Percentiles rank a stretch among this genome's conserved stretches.
phyloP scores from a whole-genome alignment of 2,329 filamentous ascomycete genomes.

The Colletotrichum sansevieriae region DNA sequence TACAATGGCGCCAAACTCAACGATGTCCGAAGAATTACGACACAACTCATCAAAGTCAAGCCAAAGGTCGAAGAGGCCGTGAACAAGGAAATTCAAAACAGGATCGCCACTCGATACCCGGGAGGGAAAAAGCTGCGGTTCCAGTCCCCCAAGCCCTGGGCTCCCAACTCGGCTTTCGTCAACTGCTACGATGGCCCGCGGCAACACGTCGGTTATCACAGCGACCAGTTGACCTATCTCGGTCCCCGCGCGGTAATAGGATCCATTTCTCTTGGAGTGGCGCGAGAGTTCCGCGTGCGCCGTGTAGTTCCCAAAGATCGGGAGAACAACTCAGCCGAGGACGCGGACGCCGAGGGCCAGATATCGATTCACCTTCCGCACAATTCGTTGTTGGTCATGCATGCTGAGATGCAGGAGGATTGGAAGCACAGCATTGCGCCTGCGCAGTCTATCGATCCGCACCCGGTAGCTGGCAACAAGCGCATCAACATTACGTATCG shows the following conservation, averaged over 20 bases:
- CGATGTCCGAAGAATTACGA: constrained; percentile 82
- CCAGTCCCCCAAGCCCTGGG: constrained; percentile 81
- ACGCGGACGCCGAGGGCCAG: constrained; percentile 80
- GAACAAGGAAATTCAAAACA: constrained; percentile 79
- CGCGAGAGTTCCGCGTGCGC: constrained; percentile 92
- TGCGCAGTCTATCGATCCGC: constrained; percentile 81
- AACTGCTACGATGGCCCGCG: constrained; percentile 90
- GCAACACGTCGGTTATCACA: constrained; percentile 91
- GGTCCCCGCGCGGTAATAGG: constrained; percentile 91
- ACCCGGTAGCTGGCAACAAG: constrained; percentile 83
- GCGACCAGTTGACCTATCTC: constrained; percentile 92
- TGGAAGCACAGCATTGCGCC: constrained; percentile 93
- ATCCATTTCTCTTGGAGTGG: constrained; percentile 89
- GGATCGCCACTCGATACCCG: constrained; percentile 78
- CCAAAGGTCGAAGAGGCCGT: constrained; percentile 79
- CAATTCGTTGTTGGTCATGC: constrained; percentile 95
- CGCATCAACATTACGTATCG: constrained; percentile 96
- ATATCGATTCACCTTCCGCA: constrained; percentile 95
- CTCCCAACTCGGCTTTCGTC: constrained; percentile 90
- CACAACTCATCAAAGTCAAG: constrained; percentile 79
- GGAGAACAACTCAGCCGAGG: constrained; percentile 54
- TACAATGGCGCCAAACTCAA: constrained; percentile 86
- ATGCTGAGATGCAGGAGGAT: constrained; percentile 96
- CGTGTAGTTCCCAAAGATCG: constrained; percentile 74
- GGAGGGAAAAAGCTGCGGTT: constrained; percentile 79